A percentile compares a stretch with the other conserved stretches of the same genome.
Evolutionary conservation across 2,329 filamentous ascomycete genomes (phyloP).

Genomic region (Magnaporthales sp.): DNA sequence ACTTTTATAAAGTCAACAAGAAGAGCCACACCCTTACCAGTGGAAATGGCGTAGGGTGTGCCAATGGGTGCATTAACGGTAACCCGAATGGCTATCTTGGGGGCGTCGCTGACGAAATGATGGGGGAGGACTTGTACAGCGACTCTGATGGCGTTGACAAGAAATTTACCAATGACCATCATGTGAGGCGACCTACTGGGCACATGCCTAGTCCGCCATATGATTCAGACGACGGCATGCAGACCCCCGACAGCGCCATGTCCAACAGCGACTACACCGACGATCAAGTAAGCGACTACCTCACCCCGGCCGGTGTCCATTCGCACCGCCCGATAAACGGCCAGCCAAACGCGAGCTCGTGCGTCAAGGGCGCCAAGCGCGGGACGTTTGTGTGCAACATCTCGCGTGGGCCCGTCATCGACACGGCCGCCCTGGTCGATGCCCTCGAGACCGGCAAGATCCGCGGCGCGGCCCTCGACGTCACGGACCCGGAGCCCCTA

Average conservation of each 20-base stretch:
- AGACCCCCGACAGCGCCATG: not conserved
- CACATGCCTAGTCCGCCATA: not conserved
- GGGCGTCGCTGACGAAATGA: not conserved
- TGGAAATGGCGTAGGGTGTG: not conserved
- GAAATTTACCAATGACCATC: not conserved
- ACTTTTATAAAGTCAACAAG: not conserved
- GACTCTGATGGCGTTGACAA: not conserved
- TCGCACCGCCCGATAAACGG: not conserved
- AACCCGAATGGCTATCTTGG: not conserved
- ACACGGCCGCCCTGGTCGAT: conserved; percentile 48
- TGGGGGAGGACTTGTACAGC: not conserved
- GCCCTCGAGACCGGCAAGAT: conserved; percentile 41
- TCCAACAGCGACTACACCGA: not conserved
- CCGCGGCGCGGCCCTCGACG: conserved; percentile 64
- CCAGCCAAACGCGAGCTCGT: not conserved
- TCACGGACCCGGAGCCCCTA: conserved; percentile 72
- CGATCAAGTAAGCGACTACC: not conserved
- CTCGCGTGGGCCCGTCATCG: conserved; percentile 46
- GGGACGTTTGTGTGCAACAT: conserved; percentile 62
- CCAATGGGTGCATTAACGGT: not conserved
- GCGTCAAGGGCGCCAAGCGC: not conserved
- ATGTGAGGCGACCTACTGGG: not conserved
- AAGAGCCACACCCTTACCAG: not conserved
- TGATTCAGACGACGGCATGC: not conserved
- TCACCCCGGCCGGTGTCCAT: not conserved